Conservation (phyloP, 2,329 filamentous ascomycete genomes). For the Penicillium sp. region DNA sequence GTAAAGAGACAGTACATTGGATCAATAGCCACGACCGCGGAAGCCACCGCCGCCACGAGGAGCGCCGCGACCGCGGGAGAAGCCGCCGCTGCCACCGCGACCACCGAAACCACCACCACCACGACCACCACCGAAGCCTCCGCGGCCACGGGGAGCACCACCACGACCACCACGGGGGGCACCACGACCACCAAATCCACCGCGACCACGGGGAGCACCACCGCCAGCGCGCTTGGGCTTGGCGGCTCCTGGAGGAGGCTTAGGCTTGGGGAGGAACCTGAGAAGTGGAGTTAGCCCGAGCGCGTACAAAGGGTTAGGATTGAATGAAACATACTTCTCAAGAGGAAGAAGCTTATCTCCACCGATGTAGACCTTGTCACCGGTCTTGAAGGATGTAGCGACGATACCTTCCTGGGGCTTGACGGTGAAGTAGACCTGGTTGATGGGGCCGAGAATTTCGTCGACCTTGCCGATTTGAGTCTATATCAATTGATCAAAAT, state of each 20-base stretch:
- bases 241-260: conserved; percentile 61
- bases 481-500: conserved; percentile 41
- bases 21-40: conserved; percentile 28
- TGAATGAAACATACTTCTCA: conserved; percentile 59
- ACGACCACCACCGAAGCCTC: conserved; percentile 27
- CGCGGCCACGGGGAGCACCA: conserved; percentile 24
- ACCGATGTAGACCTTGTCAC: conserved; percentile 96
- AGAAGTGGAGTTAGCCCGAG: conserved; percentile 16
- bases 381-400: conserved; percentile 87
- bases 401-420: conserved; percentile 96
- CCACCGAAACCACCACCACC: conserved; percentile 17
- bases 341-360: conserved; percentile 90
- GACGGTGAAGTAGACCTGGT: conserved; percentile 97
- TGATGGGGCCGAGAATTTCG: conserved; percentile 94
- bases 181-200: conserved; percentile 36
- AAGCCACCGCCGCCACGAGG: conserved; percentile 19
- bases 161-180: conserved; percentile 19
- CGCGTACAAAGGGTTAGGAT: background rate
- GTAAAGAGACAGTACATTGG: conserved; percentile 38
- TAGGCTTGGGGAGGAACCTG: conserved; percentile 89
- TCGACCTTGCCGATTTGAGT: conserved; percentile 93
- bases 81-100: conserved; percentile 20
- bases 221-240: conserved; percentile 67
- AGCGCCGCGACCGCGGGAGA: conserved; percentile 17
- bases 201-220: conserved; percentile 46